Conservation (phyloP, 2,329 filamentous ascomycete genomes). For the Colletotrichum sp. region DNA sequence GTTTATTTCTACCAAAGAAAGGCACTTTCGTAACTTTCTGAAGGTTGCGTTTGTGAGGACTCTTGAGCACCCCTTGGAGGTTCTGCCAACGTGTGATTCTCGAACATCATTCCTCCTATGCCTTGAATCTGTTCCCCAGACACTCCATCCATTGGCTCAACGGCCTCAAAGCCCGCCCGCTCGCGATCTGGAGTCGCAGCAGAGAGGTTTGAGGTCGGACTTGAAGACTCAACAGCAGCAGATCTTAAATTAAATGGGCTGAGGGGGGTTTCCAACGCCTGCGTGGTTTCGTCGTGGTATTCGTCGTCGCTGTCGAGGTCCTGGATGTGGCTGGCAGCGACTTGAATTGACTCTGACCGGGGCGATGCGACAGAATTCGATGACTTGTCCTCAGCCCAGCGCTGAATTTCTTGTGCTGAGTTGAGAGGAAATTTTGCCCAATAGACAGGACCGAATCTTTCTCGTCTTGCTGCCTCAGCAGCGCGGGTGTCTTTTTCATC, state of each 20-base stretch:
- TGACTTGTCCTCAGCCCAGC: background rate
- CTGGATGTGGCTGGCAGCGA: background rate
- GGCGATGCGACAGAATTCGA: background rate
- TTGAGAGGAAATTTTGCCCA: slow-evolving; percentile 10
- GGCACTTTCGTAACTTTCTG: background rate
- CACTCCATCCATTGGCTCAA: background rate
- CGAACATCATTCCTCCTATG: background rate
- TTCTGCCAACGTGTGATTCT: background rate
- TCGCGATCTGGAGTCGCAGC: background rate
- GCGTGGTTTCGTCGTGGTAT: background rate
- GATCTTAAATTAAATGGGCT: background rate
- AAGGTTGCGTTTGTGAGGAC: background rate
- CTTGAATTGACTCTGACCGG: background rate
- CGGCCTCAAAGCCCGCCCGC: background rate
- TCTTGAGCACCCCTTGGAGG: background rate
- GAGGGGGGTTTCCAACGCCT: background rate
- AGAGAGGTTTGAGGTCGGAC: background rate
- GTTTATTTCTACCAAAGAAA: slow-evolving; percentile 1
- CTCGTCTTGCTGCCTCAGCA: background rate
- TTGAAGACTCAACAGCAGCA: background rate
- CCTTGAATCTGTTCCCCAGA: background rate
- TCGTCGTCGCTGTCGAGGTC: background rate
- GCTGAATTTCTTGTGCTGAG: background rate
- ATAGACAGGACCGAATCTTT: background rate
- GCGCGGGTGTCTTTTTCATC: no score